Conservation (phyloP, 495 filamentous ascomycete genomes). For the Entonaema liquescens region DNA sequence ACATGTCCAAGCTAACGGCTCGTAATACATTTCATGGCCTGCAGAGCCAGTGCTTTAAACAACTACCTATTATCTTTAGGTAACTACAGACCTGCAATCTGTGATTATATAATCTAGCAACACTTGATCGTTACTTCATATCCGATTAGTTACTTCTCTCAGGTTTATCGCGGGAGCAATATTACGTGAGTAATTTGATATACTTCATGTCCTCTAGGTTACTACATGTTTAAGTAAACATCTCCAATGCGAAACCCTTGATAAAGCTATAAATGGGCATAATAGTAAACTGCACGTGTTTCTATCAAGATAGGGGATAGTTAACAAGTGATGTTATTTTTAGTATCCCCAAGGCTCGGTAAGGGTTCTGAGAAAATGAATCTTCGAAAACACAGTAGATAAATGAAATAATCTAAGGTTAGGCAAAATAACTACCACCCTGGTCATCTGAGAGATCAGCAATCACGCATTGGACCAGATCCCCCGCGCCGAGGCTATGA, state of each 20-base stretch:
- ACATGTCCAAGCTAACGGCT: too few species aligned
- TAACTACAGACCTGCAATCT: too few species aligned
- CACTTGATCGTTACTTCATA: too few species aligned
- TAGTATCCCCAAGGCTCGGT: neutral
- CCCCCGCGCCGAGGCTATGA: slow-evolving; percentile 14
- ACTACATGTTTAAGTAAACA: neutral
- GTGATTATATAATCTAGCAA: too few species aligned
- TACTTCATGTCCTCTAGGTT: too few species aligned
- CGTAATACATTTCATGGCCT: too few species aligned
- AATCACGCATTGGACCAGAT: slow-evolving; percentile 3
- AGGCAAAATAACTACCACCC: slow-evolving; percentile 31
- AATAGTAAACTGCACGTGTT: neutral
- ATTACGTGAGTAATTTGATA: too few species aligned
- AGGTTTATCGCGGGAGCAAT: too few species aligned
- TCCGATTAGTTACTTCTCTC: too few species aligned
- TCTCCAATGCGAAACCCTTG: neutral
- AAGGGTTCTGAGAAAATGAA: too few species aligned
- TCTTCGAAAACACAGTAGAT: neutral
- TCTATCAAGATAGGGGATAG: neutral
- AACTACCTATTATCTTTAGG: too few species aligned
- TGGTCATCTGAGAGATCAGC: slow-evolving; percentile 17
- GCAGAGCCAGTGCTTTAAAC: too few species aligned
- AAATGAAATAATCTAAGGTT: neutral
- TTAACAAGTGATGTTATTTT: neutral
- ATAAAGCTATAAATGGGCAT: neutral